A percentile compares a stretch with the other conserved stretches of the same genome.
These are phyloP conservation scores for Calonectria henricotiae DNA, from an alignment of 2,329 filamentous ascomycete genomes.

Conservation along the genomic window DNA sequence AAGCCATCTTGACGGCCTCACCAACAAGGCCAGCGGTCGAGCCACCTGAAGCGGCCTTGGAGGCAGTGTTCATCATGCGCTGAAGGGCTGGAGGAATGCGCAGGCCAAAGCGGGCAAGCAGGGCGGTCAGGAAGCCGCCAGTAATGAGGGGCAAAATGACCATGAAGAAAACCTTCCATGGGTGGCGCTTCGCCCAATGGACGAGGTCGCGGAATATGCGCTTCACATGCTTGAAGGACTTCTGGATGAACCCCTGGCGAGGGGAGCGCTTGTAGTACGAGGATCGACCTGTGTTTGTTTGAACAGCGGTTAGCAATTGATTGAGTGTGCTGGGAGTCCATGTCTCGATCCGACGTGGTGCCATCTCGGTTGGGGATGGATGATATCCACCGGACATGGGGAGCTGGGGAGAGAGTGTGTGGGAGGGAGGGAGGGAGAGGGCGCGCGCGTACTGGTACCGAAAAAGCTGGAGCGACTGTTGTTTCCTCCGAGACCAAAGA, in stretches of 20 bases:
- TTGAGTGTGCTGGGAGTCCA: not conserved
- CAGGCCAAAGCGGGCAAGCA: constrained; percentile 86
- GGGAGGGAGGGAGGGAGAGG: not conserved
- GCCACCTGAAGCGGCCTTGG: constrained; percentile 66
- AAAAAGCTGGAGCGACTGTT: constrained; percentile 66
- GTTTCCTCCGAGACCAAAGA: constrained; percentile 66
- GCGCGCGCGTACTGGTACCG: constrained; percentile 58
- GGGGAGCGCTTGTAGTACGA: constrained; percentile 87
- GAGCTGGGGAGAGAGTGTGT: not conserved
- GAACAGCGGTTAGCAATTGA: constrained; percentile 22
- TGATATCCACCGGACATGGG: not conserved
- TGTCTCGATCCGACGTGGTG: constrained; percentile 17
- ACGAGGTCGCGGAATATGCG: constrained; percentile 86
- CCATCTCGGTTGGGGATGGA: not conserved
- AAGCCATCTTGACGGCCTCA: constrained; percentile 72
- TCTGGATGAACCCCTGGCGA: constrained; percentile 83
- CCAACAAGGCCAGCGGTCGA: constrained; percentile 66
- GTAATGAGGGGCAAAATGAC: constrained; percentile 91
- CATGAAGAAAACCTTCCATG: constrained; percentile 88
- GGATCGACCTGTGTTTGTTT: constrained; percentile 62
- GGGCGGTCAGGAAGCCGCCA: constrained; percentile 84
- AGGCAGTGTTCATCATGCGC: constrained; percentile 71
- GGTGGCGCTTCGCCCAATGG: constrained; percentile 87
- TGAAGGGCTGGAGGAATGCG: constrained; percentile 78
- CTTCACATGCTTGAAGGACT: constrained; percentile 82